Percentiles rank a stretch among this genome's conserved stretches.
These are phyloP conservation scores for Inga oerstediana DNA, from an alignment of 306 rosid genomes.

Conservation along the genomic window DNA sequence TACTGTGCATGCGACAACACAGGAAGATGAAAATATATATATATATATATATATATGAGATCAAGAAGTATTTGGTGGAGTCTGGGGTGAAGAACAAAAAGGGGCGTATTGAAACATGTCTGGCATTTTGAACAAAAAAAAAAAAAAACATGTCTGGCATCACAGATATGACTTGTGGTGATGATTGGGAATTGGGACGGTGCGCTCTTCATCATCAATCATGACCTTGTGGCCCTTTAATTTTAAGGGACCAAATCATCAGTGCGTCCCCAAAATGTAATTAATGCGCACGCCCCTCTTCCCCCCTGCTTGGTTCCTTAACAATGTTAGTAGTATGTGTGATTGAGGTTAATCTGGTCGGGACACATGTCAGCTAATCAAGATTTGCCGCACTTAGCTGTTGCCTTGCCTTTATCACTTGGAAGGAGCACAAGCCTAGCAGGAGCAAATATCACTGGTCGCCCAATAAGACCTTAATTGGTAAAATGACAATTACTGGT, in stretches of 20 bases:
- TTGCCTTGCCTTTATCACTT: too few relatives aligned
- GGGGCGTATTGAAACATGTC: constrained; percentile 25
- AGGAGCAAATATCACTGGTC: background rate
- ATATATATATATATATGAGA: background rate
- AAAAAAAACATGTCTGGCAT: constrained; percentile 30
- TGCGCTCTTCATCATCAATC: background rate
- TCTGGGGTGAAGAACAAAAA: constrained; percentile 12
- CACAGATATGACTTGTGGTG: background rate
- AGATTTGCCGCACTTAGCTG: too few relatives aligned
- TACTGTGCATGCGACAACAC: constrained; percentile 12
- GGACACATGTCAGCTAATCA: too few relatives aligned
- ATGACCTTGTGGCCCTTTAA: constrained; percentile 9
- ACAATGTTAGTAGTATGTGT: background rate
- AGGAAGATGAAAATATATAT: background rate
- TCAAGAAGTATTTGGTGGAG: constrained; percentile 21
- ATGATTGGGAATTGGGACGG: constrained; percentile 18
- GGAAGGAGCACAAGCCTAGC: background rate
- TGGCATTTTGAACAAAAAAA: too few relatives aligned
- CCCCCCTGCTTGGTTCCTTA: background rate
- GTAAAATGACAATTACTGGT: background rate
- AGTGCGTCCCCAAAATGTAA: background rate
- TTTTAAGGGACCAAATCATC: background rate
- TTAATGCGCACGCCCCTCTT: background rate
- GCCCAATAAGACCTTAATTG: background rate
- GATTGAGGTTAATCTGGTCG: too few relatives aligned